phyloP scores from a whole-genome alignment of 768 basidiomycete genomes.

The Pulveroboletus frians region DNA sequence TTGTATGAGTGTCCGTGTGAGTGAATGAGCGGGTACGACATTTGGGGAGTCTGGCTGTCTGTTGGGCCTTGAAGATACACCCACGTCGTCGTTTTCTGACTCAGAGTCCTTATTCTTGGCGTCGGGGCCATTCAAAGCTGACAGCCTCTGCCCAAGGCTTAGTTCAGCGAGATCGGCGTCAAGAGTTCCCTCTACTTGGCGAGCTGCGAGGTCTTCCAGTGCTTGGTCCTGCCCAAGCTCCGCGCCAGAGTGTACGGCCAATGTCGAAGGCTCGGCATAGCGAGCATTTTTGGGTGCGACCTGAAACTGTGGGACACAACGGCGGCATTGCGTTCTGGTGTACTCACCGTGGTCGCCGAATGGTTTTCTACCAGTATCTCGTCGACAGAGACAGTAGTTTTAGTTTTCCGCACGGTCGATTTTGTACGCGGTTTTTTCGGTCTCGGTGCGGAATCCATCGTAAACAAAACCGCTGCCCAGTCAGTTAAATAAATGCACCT shows the following conservation, averaged over 20 bases:
- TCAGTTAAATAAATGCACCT: background rate
- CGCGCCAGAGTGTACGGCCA: slow-evolving; percentile 63
- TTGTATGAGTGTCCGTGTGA: slow-evolving; percentile 92
- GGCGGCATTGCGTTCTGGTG: too few species aligned
- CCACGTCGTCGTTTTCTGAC: slow-evolving; percentile 47
- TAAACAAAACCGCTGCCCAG: background rate
- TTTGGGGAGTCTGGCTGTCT: slow-evolving; percentile 28
- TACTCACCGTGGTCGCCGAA: slow-evolving; percentile 17
- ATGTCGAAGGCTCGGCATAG: slow-evolving; percentile 57
- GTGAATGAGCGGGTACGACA: slow-evolving; percentile 73
- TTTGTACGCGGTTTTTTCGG: slow-evolving; percentile 52
- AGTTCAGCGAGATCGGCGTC: slow-evolving; percentile 87
- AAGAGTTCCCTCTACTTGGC: slow-evolving; percentile 60
- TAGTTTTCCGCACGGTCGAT: slow-evolving; percentile 31
- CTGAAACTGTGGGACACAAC: slow-evolving; percentile 27
- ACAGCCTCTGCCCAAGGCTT: slow-evolving; percentile 85
- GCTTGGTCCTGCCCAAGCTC: slow-evolving; percentile 55
- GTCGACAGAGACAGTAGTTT: slow-evolving; percentile 10
- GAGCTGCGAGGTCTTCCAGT: slow-evolving; percentile 45
- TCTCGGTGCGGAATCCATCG: slow-evolving; percentile 43
- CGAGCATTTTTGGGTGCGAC: slow-evolving; percentile 49
- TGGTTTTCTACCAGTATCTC: slow-evolving; percentile 25
- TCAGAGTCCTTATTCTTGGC: slow-evolving; percentile 35
- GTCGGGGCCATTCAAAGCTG: slow-evolving; percentile 54
- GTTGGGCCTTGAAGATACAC: slow-evolving; percentile 13